Evolutionary conservation across 2,329 filamentous ascomycete genomes (phyloP), one percentile per base, ranked within the genome.

Genomic region (Fusarium subglutinans): DNA sequence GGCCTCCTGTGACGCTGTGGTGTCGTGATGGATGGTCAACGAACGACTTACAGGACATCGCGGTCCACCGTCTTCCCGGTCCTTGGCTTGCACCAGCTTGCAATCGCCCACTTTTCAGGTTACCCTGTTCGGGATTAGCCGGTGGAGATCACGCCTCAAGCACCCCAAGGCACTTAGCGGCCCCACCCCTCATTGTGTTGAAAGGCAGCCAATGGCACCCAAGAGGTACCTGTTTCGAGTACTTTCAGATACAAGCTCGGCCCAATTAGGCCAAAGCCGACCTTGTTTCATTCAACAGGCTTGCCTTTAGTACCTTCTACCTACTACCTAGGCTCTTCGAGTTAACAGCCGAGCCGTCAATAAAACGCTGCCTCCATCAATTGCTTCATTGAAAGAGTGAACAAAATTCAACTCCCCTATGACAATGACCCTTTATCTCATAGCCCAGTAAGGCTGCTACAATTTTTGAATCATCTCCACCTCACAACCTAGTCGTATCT

Each of bases 1-100:
- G 53, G 54, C 75, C 76, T 78, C 63, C 68, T 77, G 67, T 77
- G 77, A 78, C 77, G 74, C 74, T 55, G 74, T 64, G 59, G 63
- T 78, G 70, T 67, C 69, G 69, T 76, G 73, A 41, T 55, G 51
- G 51, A 77, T 77, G 74, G 54, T 54, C 54, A 43, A 70, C 65
- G 61, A 66, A 70, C 70, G 69, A 76, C 77, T 77, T 77, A 78
- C 72, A 75, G 41, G 30, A 51, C 66, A 74, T 65, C 51, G 74
- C 63, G 74, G 74, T 63, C 71, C 65, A 59, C 55, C 66, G 35
- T 35, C 45, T 51, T 70, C 66, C 73, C 51, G 62, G 72, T 44
- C 37, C 72, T 68, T 66, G 53, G 60, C 55, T 57, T 67, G 55
- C 67, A 70, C 41, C 41, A 30, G 44, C 60, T 38, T 56, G 56